These are phyloP conservation scores for Fusarium nanum DNA, from an alignment of 2,329 filamentous ascomycete species.

Conservation along the genomic window DNA sequence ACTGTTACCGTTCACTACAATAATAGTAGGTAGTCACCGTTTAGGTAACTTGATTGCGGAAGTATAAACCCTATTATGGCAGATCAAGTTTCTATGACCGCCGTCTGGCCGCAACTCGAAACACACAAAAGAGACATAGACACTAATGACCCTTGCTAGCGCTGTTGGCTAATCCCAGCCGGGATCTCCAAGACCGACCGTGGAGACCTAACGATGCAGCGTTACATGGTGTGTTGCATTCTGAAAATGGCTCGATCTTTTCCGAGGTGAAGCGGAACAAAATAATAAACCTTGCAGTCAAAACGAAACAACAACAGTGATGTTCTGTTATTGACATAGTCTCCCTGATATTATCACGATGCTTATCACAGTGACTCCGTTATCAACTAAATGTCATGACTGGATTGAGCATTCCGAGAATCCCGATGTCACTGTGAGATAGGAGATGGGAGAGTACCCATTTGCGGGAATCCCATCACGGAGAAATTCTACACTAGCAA, in stretches of 20 bases:
- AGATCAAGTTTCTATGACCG: slow-evolving; percentile 26
- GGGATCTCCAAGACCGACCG: not conserved
- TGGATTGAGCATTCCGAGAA: not conserved
- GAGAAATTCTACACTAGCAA: slow-evolving; percentile 6
- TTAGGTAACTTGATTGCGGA: slow-evolving; percentile 10
- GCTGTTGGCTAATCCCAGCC: slow-evolving; percentile 1
- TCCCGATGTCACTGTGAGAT: not conserved
- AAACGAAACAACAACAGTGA: slow-evolving; percentile 21
- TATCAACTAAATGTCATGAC: not conserved
- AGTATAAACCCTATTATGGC: slow-evolving; percentile 12
- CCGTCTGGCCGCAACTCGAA: slow-evolving; percentile 44
- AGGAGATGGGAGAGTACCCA: not conserved
- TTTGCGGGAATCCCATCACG: slow-evolving; percentile 1
- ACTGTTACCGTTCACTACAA: slow-evolving; percentile 18
- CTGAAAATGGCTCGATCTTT: slow-evolving; percentile 10
- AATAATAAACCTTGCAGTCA: slow-evolving; percentile 1
- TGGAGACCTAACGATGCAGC: slow-evolving; percentile 17
- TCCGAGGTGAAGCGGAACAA: slow-evolving; percentile 9
- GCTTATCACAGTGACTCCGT: not conserved
- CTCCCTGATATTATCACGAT: not conserved
- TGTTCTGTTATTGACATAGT: slow-evolving; percentile 8
- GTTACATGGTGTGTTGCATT: slow-evolving; percentile 19
- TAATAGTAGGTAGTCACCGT: slow-evolving; percentile 5
- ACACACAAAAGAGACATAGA: slow-evolving; percentile 34
- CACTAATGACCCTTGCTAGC: slow-evolving; percentile 8